Base-by-base conservation (phyloP, 2,329 filamentous ascomycete species). In the Phyllosticta citriasiana region DNA sequence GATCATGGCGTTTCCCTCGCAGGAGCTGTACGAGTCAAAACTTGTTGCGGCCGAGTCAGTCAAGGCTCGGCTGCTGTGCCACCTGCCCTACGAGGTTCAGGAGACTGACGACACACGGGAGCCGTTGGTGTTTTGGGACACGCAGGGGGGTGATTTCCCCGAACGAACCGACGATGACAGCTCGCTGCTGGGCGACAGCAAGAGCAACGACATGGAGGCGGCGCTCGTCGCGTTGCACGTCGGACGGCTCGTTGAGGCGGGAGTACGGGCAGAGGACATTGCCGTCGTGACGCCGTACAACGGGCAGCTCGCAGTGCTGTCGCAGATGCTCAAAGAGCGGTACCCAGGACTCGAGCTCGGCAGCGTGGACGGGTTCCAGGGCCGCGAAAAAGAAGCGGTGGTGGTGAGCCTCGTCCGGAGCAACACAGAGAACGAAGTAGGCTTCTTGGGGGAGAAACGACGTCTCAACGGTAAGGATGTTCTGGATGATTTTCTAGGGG, bases 251-350 rank as follows among this genome's bases (percentile, higher is more conserved):
- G 82, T 96, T n/a, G 79, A 83, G 25, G 87, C 91, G 0, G 94
- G 94, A 0, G 83, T 99, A 30, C 85, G 81, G 66, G 79, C 90
- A 3, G 86, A 89, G 68, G 91, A 97, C 69, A 92, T 99, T 68
- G 94, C 93, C 0, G 87, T 97, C 12, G 86, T 99, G 59, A 97
- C 94, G 55, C 94, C 94, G 50, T 99, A 99, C 76, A 97, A 97
- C 76, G 94, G 90, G 14, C 94, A 94, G 84, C 82, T 97, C 40
- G 87, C 88, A 4, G 76, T 95, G 10, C 79, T 97, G 57, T 86
- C 91, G 12, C 78, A 80, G 47, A 80, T 88, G 65, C 81, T 99
- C 57, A 94, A 93, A 71, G 89, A 94, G 63, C 78, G 80, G 50
- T 96, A 88, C 68, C 88, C 88, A 0, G 91, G 88, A 12, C 85